Conservation (phyloP, 371 early-diverging fungal genomes). For the Mortierella sp. region DNA sequence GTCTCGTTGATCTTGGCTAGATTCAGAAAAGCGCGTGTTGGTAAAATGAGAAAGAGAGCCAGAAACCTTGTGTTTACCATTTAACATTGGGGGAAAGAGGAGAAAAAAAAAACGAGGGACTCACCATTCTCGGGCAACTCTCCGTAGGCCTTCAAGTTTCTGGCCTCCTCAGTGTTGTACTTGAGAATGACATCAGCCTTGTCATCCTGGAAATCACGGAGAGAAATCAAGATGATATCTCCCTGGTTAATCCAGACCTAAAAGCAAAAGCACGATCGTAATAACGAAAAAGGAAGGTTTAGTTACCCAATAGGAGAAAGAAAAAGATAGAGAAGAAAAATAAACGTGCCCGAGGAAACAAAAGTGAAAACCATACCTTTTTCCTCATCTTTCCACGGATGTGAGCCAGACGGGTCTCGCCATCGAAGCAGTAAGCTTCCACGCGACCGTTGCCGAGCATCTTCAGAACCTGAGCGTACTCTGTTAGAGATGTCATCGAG, state of each 20-base stretch:
- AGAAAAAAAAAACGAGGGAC: constrained; percentile 19
- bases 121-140: constrained; percentile 95
- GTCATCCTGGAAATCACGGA: constrained; percentile 97
- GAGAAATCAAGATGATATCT: constrained; percentile 94
- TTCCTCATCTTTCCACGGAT: constrained; percentile 99
- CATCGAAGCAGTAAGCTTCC: constrained; percentile 95
- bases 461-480: constrained; percentile 95
- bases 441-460: constrained; percentile 99
- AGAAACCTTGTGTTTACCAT: no score
- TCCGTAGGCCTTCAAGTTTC: constrained; percentile 93
- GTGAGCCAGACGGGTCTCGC: constrained; percentile 91
- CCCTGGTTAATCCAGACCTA: constrained; percentile 94
- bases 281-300: no score
- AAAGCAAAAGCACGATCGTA: neutral
- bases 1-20: constrained; percentile 83
- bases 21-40: neutral
- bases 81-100: no score
- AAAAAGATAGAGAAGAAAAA: no score
- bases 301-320: no score
- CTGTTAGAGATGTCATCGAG: constrained; percentile 52
- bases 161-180: constrained; percentile 98
- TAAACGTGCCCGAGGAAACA: no score
- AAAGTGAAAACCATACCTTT: no score
- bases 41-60: constrained; percentile 10
- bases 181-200: constrained; percentile 98